These are phyloP conservation scores for Xanthoconium separans DNA, from an alignment of 1,284 basidiomycete genomes.

Conservation along the genomic window DNA sequence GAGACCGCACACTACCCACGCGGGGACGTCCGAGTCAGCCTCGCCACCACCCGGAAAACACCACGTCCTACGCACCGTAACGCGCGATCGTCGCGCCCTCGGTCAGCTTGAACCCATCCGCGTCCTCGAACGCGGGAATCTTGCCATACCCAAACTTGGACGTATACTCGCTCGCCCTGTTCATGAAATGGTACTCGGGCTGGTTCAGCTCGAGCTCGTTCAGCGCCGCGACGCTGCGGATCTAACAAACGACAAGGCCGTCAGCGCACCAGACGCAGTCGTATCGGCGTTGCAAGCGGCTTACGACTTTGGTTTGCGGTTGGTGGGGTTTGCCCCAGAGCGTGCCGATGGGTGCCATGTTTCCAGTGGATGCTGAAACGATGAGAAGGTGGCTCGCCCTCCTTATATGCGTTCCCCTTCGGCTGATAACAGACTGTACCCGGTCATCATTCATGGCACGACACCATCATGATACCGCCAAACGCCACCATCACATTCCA, in stretches of 20 bases:
- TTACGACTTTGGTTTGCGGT: conserved; percentile 3
- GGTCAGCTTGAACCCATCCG: conserved; percentile 48
- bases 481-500: too few relatives aligned
- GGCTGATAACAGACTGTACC: too few relatives aligned
- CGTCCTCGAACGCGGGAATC: conserved; percentile 50
- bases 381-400: too few relatives aligned
- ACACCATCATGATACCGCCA: too few relatives aligned
- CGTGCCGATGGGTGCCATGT: conserved; percentile 6
- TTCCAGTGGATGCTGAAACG: background rate
- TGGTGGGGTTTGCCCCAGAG: conserved; percentile 3
- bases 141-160: conserved; percentile 45
- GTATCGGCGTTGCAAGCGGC: too few relatives aligned
- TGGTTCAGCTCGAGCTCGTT: conserved; percentile 8
- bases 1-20: conserved; percentile 49
- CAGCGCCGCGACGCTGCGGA: conserved; percentile 10
- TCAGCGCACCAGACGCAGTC: background rate
- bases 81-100: conserved; percentile 55
- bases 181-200: conserved; percentile 15
- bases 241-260: background rate
- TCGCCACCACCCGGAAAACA: too few relatives aligned
- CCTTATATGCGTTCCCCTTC: too few relatives aligned
- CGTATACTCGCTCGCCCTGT: conserved; percentile 42
- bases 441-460: too few relatives aligned
- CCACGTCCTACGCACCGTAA: conserved; percentile 40
- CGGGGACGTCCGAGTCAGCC: too few relatives aligned